phyloP scores from a whole-genome alignment of 345 rosid genomes.

The Cardiospermum halicacabum region DNA sequence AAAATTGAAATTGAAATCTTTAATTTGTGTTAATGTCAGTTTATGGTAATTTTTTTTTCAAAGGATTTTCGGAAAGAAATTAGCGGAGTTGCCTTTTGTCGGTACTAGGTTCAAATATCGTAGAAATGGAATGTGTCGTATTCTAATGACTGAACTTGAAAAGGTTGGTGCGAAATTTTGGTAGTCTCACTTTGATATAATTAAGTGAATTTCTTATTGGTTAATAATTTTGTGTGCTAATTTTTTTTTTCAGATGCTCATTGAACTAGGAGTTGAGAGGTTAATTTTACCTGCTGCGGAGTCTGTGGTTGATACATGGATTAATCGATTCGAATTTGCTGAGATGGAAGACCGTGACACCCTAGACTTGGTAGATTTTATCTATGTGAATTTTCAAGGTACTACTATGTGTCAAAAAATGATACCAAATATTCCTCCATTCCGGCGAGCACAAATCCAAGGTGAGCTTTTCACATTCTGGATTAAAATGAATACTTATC shows the following conservation, averaged over 20 bases:
- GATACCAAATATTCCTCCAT: slow-evolving; percentile 24
- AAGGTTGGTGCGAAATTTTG: slow-evolving; percentile 34
- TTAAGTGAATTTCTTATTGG: too few relatives aligned
- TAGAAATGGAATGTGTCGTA: slow-evolving; percentile 52
- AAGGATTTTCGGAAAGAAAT: slow-evolving; percentile 60
- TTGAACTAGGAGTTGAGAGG: slow-evolving; percentile 61
- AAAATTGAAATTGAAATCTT: too few relatives aligned
- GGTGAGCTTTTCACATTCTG: slow-evolving; percentile 7
- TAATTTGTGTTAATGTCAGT: slow-evolving; percentile 4
- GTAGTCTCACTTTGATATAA: too few relatives aligned
- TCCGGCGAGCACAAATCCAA: slow-evolving; percentile 3
- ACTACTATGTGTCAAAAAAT: slow-evolving; percentile 66
- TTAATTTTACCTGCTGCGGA: slow-evolving; percentile 77
- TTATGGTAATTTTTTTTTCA: slow-evolving; percentile 11
- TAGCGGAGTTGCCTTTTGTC: slow-evolving; percentile 58
- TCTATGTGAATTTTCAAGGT: slow-evolving; percentile 68
- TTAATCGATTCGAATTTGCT: slow-evolving; percentile 65
- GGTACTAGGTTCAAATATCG: slow-evolving; percentile 52
- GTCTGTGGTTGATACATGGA: slow-evolving; percentile 58
- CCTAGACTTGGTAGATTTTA: slow-evolving; percentile 38
- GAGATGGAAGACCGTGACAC: slow-evolving; percentile 50
- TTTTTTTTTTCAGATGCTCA: slow-evolving; percentile 56
- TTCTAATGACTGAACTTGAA: slow-evolving; percentile 50
- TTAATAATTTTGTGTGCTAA: too few relatives aligned
- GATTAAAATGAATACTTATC: too few relatives aligned